phyloP scores from a whole-genome alignment of 805 yeast genomes.

The Nakazawaea sp. region DNA sequence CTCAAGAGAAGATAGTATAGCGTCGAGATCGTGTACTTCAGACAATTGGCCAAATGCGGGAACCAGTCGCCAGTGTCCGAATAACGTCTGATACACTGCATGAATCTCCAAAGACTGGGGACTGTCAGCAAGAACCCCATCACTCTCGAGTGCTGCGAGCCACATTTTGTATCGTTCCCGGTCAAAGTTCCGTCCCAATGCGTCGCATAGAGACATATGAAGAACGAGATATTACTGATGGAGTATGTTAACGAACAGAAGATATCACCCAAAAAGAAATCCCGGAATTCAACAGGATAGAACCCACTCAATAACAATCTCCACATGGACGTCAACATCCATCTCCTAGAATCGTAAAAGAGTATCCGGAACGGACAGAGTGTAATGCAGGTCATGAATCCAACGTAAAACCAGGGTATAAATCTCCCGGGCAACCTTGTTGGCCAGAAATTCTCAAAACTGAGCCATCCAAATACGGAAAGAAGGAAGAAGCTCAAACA shows the following conservation, averaged over 20 bases:
- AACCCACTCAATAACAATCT: slow-evolving; percentile 76
- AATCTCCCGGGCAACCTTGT: slow-evolving; percentile 52
- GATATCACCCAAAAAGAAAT: slow-evolving; percentile 89
- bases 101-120: slow-evolving; percentile 85
- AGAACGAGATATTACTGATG: slow-evolving; percentile 76
- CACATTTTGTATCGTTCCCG: slow-evolving; percentile 46
- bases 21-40: slow-evolving; percentile 64
- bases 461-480: slow-evolving; percentile 64
- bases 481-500: slow-evolving; percentile 49
- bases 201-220: slow-evolving; percentile 73
- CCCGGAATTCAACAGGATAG: slow-evolving; percentile 92
- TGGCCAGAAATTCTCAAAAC: slow-evolving; percentile 68
- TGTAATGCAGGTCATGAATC: slow-evolving; percentile 37
- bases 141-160: slow-evolving; percentile 64
- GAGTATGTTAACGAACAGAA: slow-evolving; percentile 85
- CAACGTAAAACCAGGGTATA: slow-evolving; percentile 77
- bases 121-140: slow-evolving; percentile 82
- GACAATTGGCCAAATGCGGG: slow-evolving; percentile 89
- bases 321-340: slow-evolving; percentile 69
- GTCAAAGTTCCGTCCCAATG: slow-evolving; percentile 55
- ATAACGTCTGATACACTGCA: slow-evolving; percentile 89
- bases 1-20: slow-evolving; percentile 68
- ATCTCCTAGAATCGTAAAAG: slow-evolving; percentile 59
- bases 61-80: slow-evolving; percentile 93
- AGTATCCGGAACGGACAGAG: slow-evolving; percentile 57